These are phyloP conservation scores for Ciborinia camelliae DNA, from an alignment of 2,329 filamentous ascomycete species.

Conservation along the genomic window DNA sequence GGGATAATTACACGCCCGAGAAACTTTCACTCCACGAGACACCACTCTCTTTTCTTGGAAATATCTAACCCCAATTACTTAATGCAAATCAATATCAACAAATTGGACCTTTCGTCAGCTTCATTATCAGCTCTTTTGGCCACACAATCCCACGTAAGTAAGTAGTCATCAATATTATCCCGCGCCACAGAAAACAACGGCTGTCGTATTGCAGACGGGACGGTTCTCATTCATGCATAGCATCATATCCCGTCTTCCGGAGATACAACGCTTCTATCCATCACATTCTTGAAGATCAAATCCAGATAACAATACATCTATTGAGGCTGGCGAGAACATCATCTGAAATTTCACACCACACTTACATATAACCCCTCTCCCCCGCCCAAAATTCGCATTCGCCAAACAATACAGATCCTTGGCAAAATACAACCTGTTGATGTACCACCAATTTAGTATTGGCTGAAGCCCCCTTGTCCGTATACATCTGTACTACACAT, in stretches of 20 bases:
- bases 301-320: neutral
- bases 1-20: neutral
- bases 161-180: conserved; percentile 5
- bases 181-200: neutral
- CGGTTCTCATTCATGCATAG: neutral
- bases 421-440: conserved; percentile 9
- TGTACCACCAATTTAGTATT: conserved; percentile 3
- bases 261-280: neutral
- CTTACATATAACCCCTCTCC: conserved; percentile 7
- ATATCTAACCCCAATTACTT: neutral
- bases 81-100: neutral
- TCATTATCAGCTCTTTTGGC: neutral
- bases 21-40: neutral
- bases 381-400: conserved; percentile 5
- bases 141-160: neutral
- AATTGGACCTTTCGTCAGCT: neutral
- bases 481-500: conserved; percentile 1
- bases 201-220: conserved; percentile 6
- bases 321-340: conserved; percentile 2
- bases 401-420: conserved; percentile 2
- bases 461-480: neutral
- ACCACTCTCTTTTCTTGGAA: neutral
- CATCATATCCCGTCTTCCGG: neutral
- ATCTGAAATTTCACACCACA: conserved; percentile 3
- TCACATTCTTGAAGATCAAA: conserved; percentile 5